A percentile compares a stretch with the other conserved stretches of the same genome.
These are phyloP conservation scores for Wickerhamiella azyma DNA, from an alignment of 805 yeast genomes.

Conservation along the genomic window DNA sequence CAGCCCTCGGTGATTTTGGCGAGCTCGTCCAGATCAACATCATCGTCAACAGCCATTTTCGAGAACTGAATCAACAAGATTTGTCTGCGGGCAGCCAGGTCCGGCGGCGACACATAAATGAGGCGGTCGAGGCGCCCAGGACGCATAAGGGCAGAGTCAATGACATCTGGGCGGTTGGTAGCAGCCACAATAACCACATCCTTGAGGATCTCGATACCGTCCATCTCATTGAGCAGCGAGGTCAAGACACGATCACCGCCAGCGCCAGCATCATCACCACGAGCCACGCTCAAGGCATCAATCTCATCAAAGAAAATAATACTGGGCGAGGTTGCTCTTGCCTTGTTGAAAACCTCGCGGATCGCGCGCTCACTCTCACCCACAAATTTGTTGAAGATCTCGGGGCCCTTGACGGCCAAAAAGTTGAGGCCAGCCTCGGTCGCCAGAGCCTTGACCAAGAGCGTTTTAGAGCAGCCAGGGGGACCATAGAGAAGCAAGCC, in stretches of 20 bases:
- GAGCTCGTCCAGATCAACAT: slow-evolving; percentile 37
- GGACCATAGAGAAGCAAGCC: slow-evolving; percentile 94
- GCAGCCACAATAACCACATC: slow-evolving; percentile 95
- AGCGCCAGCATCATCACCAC: slow-evolving; percentile 37
- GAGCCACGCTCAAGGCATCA: slow-evolving; percentile 75
- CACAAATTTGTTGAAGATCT: slow-evolving; percentile 83
- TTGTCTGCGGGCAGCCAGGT: slow-evolving; percentile 60
- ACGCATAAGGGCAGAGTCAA: slow-evolving; percentile 83
- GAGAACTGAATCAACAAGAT: slow-evolving; percentile 57
- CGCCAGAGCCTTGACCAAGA: slow-evolving; percentile 90
- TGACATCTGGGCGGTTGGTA: slow-evolving; percentile 86
- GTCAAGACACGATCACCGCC: slow-evolving; percentile 73
- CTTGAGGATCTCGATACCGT: slow-evolving; percentile 88
- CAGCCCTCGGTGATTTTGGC: slow-evolving; percentile 72
- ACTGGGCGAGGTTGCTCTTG: slow-evolving; percentile 89
- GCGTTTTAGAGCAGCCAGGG: slow-evolving; percentile 93
- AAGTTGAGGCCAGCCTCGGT: slow-evolving; percentile 91
- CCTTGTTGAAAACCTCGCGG: slow-evolving; percentile 85
- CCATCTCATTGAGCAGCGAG: slow-evolving; percentile 84
- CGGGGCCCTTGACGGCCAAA: slow-evolving; percentile 94
- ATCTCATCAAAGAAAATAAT: slow-evolving; percentile 93
- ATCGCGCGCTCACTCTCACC: slow-evolving; percentile 91
- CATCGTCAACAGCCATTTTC: slow-evolving; percentile 43
- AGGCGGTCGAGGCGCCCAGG: slow-evolving; percentile 95
- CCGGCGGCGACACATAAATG: slow-evolving; percentile 88